phyloP scores from a whole-genome alignment of 2,329 filamentous ascomycete species.

The Pestalotiopsis sp. region DNA sequence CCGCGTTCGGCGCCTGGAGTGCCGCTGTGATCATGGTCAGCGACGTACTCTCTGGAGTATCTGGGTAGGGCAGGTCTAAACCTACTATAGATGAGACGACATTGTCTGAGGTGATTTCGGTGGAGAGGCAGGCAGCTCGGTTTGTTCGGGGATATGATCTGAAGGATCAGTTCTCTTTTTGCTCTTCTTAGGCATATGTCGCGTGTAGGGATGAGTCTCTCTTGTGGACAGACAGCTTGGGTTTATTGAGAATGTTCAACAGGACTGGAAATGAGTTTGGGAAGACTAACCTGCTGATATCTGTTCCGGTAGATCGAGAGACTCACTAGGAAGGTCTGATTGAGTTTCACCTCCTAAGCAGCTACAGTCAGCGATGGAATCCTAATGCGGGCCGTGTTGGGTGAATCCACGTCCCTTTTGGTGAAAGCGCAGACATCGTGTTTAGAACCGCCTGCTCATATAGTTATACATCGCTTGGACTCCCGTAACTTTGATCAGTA shows the following conservation, averaged over 20 bases:
- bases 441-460: background rate
- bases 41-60: background rate
- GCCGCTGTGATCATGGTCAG: conserved; percentile 18
- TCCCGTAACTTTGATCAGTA: background rate
- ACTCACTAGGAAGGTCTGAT: background rate
- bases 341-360: background rate
- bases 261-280: background rate
- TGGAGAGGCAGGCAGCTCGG: background rate
- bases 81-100: background rate
- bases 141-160: background rate
- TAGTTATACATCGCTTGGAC: background rate
- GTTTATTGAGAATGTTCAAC: too few relatives aligned
- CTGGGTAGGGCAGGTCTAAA: background rate
- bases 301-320: background rate
- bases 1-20: conserved; percentile 28
- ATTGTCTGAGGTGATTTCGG: background rate
- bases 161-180: background rate
- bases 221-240: background rate
- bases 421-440: background rate
- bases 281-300: background rate
- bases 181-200: background rate
- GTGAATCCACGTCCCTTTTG: background rate
- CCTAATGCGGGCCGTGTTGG: background rate
- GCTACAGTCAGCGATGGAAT: background rate
- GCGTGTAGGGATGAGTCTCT: background rate